phyloP scores from a whole-genome alignment of 2,329 filamentous ascomycete species.

The Samsoniella hepiali region DNA sequence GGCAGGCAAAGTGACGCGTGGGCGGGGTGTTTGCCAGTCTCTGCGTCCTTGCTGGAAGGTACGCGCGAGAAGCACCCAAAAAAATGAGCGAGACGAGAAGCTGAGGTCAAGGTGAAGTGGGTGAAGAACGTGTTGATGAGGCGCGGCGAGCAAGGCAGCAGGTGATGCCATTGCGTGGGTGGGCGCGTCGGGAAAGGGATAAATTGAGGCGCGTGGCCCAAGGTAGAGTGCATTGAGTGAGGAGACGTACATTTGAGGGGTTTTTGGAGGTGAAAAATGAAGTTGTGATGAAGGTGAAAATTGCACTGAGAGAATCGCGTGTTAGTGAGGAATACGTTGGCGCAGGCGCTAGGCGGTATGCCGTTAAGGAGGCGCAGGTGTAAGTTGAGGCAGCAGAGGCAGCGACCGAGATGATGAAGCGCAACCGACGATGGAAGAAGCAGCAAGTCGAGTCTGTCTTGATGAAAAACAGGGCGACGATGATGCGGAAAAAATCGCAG shows the following conservation, averaged over 20 bases:
- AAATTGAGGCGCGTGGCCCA: not conserved
- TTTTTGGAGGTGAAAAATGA: constrained; percentile 18
- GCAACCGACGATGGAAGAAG: constrained; percentile 9
- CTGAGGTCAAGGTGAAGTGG: not conserved
- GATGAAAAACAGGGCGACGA: constrained; percentile 14
- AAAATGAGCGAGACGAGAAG: not conserved
- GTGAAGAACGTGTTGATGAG: not conserved
- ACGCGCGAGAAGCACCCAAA: not conserved
- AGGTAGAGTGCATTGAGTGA: constrained; percentile 11
- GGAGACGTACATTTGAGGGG: constrained; percentile 20
- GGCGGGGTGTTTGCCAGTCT: not conserved
- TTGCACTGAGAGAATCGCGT: constrained; percentile 18
- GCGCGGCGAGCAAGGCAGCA: not conserved
- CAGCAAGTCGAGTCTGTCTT: not conserved
- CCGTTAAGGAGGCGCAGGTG: not conserved
- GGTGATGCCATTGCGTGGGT: not conserved
- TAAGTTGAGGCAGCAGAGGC: constrained; percentile 15
- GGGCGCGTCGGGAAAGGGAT: not conserved
- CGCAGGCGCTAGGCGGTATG: constrained; percentile 8
- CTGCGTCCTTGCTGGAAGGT: not conserved
- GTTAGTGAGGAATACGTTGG: constrained; percentile 16
- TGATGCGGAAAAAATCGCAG: constrained; percentile 15
- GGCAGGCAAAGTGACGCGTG: not conserved
- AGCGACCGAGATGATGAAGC: constrained; percentile 12
- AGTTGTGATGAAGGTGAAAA: constrained; percentile 13